Conservation (phyloP, 2,329 filamentous ascomycete species). For the Hypoxylon sp. region DNA sequence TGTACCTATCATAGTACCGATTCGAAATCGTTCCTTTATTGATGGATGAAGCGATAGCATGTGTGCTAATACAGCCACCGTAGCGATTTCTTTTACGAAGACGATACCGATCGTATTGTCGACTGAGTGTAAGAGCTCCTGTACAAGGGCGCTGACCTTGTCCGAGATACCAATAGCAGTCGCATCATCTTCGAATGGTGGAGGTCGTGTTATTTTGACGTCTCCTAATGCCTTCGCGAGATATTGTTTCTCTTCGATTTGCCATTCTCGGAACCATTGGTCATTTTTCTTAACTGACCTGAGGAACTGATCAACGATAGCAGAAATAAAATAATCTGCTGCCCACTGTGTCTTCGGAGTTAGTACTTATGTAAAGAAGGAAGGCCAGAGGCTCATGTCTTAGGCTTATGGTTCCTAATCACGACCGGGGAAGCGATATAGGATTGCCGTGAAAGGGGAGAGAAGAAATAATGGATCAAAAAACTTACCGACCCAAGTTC, state of each 20-base stretch:
- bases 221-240: slow-evolving; percentile 63
- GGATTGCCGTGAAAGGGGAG: background rate
- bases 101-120: slow-evolving; percentile 71
- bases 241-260: slow-evolving; percentile 69
- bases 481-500: slow-evolving; percentile 68
- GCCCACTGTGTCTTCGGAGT: slow-evolving; percentile 67
- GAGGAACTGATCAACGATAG: slow-evolving; percentile 59
- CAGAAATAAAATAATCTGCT: slow-evolving; percentile 74
- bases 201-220: slow-evolving; percentile 52
- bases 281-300: slow-evolving; percentile 48
- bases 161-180: slow-evolving; percentile 64
- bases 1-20: slow-evolving; percentile 71
- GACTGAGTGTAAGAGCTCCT: slow-evolving; percentile 63
- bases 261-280: slow-evolving; percentile 59
- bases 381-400: background rate
- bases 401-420: background rate
- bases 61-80: slow-evolving; percentile 71
- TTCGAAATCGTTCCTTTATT: slow-evolving; percentile 62
- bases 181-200: slow-evolving; percentile 38
- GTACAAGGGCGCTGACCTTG: slow-evolving; percentile 71
- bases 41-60: slow-evolving; percentile 69
- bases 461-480: background rate
- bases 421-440: background rate
- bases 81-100: slow-evolving; percentile 76
- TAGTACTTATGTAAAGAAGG: background rate